These are phyloP conservation scores for Tolypocladium amazonense DNA, from an alignment of 2,329 filamentous ascomycete genomes.

Conservation along the genomic window DNA sequence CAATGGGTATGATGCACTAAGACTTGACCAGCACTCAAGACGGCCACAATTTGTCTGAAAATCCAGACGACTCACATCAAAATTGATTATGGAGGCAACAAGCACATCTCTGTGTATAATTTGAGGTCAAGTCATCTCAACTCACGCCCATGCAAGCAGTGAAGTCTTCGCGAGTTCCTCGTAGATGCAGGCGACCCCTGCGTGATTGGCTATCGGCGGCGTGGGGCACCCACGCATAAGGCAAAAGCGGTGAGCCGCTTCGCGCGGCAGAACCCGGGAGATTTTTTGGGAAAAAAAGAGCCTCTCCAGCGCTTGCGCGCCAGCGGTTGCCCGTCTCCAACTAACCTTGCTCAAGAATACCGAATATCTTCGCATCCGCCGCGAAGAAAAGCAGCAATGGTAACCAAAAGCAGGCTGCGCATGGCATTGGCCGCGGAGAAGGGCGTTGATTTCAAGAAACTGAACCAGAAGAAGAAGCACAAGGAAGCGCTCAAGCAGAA, in stretches of 20 bases:
- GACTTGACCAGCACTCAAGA: too few relatives aligned
- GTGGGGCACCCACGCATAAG: not conserved
- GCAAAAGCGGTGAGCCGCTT: conserved; percentile 5
- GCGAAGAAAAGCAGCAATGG: conserved; percentile 17
- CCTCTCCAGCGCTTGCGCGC: not conserved
- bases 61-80: too few relatives aligned
- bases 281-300: conserved; percentile 1
- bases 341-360: not conserved
- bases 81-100: too few relatives aligned
- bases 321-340: not conserved
- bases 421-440: conserved; percentile 45
- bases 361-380: not conserved
- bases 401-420: conserved; percentile 38
- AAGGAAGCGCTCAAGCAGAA: conserved; percentile 32
- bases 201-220: not conserved
- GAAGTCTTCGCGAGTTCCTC: too few relatives aligned
- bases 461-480: conserved; percentile 37
- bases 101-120: too few relatives aligned
- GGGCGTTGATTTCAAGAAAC: conserved; percentile 39
- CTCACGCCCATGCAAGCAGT: too few relatives aligned
- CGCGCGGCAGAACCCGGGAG: conserved; percentile 6
- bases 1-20: too few relatives aligned
- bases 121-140: too few relatives aligned
- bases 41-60: too few relatives aligned
- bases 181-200: not conserved